Percentiles rank a stretch among this genome's conserved stretches.
phyloP scores from a whole-genome alignment of 805 yeast genomes.

The Wickerhamia fluorescens region DNA sequence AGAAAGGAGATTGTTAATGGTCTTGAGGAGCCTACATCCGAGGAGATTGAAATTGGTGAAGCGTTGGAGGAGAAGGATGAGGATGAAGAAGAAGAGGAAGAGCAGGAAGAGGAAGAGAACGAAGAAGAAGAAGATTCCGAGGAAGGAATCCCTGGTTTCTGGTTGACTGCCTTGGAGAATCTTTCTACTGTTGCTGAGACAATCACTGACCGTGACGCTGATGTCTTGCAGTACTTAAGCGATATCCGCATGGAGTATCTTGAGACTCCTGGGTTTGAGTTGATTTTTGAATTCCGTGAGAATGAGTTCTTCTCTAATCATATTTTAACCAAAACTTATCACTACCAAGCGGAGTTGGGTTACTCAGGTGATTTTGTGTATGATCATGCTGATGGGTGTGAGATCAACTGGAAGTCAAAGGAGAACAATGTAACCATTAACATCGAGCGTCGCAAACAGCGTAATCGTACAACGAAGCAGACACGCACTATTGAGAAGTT shows the following conservation, averaged over 20 bases:
- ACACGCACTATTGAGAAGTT: constrained; percentile 92
- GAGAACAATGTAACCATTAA: constrained; percentile 77
- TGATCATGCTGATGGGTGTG: constrained; percentile 91
- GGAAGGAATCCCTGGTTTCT: constrained; percentile 86
- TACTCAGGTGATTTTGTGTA: constrained; percentile 94
- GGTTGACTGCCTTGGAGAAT: constrained; percentile 94
- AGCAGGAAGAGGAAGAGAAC: constrained; percentile 36
- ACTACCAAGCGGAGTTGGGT: constrained; percentile 89
- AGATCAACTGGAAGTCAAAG: constrained; percentile 75
- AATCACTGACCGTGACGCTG: constrained; percentile 85
- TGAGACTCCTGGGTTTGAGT: constrained; percentile 79
- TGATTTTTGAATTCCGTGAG: constrained; percentile 67
- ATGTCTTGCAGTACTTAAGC: constrained; percentile 59
- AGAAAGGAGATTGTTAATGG: constrained; percentile 74
- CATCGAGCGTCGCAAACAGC: constrained; percentile 92
- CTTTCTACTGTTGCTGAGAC: constrained; percentile 73
- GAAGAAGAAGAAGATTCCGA: constrained; percentile 34
- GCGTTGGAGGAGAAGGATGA: constrained; percentile 53
- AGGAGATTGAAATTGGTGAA: constrained; percentile 75
- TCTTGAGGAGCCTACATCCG: constrained; percentile 64
- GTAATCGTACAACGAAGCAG: constrained; percentile 94
- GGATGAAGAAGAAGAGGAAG: constrained; percentile 22
- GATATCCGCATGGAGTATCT: constrained; percentile 78
- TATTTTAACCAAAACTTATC: constrained; percentile 76
- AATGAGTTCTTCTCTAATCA: constrained; percentile 75